A percentile compares a stretch with the other conserved stretches of the same genome.
phyloP scores from a whole-genome alignment of 2,329 filamentous ascomycete genomes.

The Penicillium fuscoglaucum region DNA sequence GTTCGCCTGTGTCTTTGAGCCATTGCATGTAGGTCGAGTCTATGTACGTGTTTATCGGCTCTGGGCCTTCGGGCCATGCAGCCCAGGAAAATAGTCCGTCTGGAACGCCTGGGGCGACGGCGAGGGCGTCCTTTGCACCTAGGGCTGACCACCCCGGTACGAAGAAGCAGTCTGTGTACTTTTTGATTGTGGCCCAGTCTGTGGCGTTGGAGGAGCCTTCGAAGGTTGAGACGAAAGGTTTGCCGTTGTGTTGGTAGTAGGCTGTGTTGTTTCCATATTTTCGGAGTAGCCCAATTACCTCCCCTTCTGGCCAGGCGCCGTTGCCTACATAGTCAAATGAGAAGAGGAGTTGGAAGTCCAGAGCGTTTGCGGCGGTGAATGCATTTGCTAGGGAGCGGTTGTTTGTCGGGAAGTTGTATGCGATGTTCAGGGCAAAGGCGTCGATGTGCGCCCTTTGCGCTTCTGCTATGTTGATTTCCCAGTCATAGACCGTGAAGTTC shows the following conservation, averaged over 20 bases:
- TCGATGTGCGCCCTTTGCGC: slow-evolving; percentile 43
- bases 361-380: slow-evolving; percentile 4
- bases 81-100: slow-evolving; percentile 13
- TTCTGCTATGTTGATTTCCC: slow-evolving; percentile 36
- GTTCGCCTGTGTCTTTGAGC: slow-evolving; percentile 4
- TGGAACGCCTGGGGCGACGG: slow-evolving; percentile 16
- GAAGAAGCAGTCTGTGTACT: slow-evolving; percentile 42
- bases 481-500: slow-evolving; percentile 28
- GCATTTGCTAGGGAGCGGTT: slow-evolving; percentile 7
- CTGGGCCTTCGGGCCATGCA: slow-evolving; percentile 10
- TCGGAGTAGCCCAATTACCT: slow-evolving; percentile 2
- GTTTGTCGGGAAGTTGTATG: slow-evolving; percentile 17
- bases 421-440: slow-evolving; percentile 46
- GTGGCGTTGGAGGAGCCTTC: slow-evolving; percentile 45
- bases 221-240: slow-evolving; percentile 39
- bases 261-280: slow-evolving; percentile 4
- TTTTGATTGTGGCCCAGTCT: slow-evolving; percentile 50
- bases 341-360: slow-evolving; percentile 8
- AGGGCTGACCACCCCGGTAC: slow-evolving; percentile 50
- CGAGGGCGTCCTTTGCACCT: slow-evolving; percentile 29
- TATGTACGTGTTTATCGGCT: slow-evolving; percentile 5
- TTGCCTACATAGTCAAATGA: slow-evolving; percentile 13
- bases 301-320: slow-evolving; percentile 7
- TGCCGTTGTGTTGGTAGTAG: slow-evolving; percentile 10
- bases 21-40: slow-evolving; percentile 12